Evolutionary conservation across 805 yeast species (phyloP), one percentile per base, ranked within the genome.

Genomic region (Ogataea populi-albae): DNA sequence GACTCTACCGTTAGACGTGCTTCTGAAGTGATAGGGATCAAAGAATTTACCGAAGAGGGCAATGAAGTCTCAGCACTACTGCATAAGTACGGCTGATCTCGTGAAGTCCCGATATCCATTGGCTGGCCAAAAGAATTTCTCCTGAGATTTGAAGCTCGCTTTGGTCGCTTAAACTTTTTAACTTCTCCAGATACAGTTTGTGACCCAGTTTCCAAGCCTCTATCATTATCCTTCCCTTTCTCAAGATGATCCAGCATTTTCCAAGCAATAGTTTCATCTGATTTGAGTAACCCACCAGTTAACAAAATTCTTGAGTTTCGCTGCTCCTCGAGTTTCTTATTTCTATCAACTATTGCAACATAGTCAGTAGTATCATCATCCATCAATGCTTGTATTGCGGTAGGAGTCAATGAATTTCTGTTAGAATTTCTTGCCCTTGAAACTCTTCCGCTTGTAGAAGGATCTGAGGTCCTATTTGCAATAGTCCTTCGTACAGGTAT

Each of bases 261-360:
- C 63, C 64, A 58, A 4, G 63, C 60, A 14, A 50, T 52, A 6
- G 15, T 23, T 25, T 55, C 62, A 26, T 37, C 52, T 8, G 41
- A 20, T 16, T 23, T 34, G 16, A 10, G n/a, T 2, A 23, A 23
- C 8, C 22, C 26, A 20, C 37, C 41, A 11, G 26, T 28, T 8
- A 37, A 21, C 18, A 23, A 34, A 15, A 34, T 17, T 8, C 16
- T 25, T 20, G 33, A 28, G 10, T 30, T 35, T 26, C 38, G 38
- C 22, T 38, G 47, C 27, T 40, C 43, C 20, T 38, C 34, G 3
- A 36, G 31, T 26, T 32, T 30, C 34, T 35, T 38, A 33, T 45
- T 39, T 2, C 38, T 40, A 32, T 55, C 59, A 11, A 49, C 57
- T 17, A 54, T 24, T 6, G 49, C 46, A 15, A 45, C 49, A 29